A percentile compares a stretch with the other conserved stretches of the same genome.
Evolutionary conservation across 208 protist species (phyloP).

Genomic region (Wallacemonas sp.): DNA sequence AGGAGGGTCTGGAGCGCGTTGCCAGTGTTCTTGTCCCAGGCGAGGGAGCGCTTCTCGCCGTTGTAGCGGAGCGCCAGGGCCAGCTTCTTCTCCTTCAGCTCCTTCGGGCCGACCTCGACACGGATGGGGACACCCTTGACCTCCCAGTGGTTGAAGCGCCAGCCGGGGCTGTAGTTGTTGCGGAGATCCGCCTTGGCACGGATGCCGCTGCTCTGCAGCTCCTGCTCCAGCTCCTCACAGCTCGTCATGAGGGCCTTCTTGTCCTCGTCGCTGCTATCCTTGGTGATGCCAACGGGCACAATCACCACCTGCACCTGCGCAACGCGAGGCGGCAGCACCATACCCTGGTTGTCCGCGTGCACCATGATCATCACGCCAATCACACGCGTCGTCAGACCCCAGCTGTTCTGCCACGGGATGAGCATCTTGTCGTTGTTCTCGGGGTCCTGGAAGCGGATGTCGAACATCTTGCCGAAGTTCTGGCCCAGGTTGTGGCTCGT

Average conservation of each 20-base stretch:
- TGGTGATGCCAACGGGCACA: slow-evolving; percentile 91
- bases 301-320: slow-evolving; percentile 95
- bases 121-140: slow-evolving; percentile 97
- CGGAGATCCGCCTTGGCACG: slow-evolving; percentile 92
- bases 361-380: slow-evolving; percentile 99
- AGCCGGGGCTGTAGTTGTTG: slow-evolving; percentile 96
- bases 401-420: slow-evolving; percentile 98
- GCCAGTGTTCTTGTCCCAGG: slow-evolving; percentile 52
- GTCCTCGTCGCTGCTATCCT: slow-evolving; percentile 64
- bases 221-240: slow-evolving; percentile 50
- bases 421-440: slow-evolving; percentile 83
- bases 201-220: slow-evolving; percentile 75
- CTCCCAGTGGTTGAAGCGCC: slow-evolving; percentile 99
- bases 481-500: slow-evolving; percentile 97
- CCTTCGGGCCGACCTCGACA: slow-evolving; percentile 98
- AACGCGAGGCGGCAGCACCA: slow-evolving; percentile 98
- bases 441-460: slow-evolving; percentile 95
- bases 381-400: slow-evolving; percentile 98
- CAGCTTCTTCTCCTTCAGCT: slow-evolving; percentile 82
- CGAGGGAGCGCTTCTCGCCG: slow-evolving; percentile 57
- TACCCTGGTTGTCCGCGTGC: slow-evolving; percentile 98
- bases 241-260: slow-evolving; percentile 55
- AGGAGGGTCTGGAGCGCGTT: slow-evolving; percentile 51
- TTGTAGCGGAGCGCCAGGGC: slow-evolving; percentile 70
- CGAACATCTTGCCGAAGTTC: slow-evolving; percentile 98